Conservation (phyloP, 1,139 yeast genomes). For the Zhuliangozyma parablackwelliae region DNA sequence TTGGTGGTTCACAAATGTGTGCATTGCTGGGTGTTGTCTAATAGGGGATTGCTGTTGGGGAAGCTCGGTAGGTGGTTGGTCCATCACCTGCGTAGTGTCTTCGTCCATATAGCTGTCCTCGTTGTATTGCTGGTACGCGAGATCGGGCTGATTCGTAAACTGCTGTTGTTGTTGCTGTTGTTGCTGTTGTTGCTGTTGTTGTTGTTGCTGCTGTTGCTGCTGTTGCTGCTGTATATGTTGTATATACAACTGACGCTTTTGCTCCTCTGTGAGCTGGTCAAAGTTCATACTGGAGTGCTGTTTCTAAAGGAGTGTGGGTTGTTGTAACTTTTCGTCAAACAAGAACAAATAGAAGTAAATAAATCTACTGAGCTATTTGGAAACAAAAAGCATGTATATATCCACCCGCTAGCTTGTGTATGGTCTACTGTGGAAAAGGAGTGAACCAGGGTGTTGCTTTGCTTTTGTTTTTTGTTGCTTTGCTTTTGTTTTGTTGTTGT, state of each 20-base stretch:
- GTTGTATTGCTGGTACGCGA: constrained; percentile 5
- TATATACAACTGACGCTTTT: constrained; percentile 29
- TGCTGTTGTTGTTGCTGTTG: constrained; percentile 8
- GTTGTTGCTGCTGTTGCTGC: constrained; percentile 11
- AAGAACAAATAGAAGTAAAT: background rate
- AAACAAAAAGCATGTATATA: too few relatives aligned
- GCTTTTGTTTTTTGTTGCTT: too few relatives aligned
- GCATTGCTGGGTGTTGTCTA: constrained; percentile 12
- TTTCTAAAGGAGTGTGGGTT: background rate
- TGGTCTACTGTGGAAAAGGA: too few relatives aligned
- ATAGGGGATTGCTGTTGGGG: constrained; percentile 14
- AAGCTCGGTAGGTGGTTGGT: constrained; percentile 12
- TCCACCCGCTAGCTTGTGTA: too few relatives aligned
- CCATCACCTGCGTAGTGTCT: constrained; percentile 24
- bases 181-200: constrained; percentile 8
- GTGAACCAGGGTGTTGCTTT: too few relatives aligned
- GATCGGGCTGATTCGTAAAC: constrained; percentile 2
- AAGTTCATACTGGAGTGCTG: constrained; percentile 19
- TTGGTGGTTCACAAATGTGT: constrained; percentile 3
- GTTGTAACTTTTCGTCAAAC: background rate
- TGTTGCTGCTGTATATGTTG: constrained; percentile 15
- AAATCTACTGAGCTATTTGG: too few relatives aligned
- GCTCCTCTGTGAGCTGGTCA: constrained; percentile 30
- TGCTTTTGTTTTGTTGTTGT: too few relatives aligned
- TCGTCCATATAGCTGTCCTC: constrained; percentile 43